phyloP scores from a whole-genome alignment of 1,284 basidiomycete species.

The Ceratobasidium sp. region DNA sequence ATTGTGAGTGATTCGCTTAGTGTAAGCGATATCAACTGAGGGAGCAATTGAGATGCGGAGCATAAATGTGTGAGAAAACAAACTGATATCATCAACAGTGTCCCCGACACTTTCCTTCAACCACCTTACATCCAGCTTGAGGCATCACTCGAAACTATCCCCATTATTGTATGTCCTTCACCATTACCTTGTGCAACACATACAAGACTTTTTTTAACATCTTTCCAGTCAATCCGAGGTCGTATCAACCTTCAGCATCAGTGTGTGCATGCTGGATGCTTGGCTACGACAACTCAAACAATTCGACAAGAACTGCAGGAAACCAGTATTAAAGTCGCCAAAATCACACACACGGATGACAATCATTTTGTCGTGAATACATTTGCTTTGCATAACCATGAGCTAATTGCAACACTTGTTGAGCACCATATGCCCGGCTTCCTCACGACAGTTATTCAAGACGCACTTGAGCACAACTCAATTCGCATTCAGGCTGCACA shows the following conservation, averaged over 20 bases:
- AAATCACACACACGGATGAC: background rate
- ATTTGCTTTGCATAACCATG: slow-evolving; percentile 20
- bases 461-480: background rate
- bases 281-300: background rate
- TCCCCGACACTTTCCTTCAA: no score
- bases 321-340: background rate
- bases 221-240: slow-evolving; percentile 1
- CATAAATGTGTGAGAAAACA: no score
- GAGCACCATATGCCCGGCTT: background rate
- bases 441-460: no score
- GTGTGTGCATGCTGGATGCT: background rate
- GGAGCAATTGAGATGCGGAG: no score
- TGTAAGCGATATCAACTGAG: no score
- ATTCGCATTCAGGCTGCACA: background rate
- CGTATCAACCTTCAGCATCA: slow-evolving; percentile 17
- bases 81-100: no score
- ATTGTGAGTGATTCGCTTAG: no score
- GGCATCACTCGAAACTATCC: no score
- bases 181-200: no score
- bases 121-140: no score
- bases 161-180: no score
- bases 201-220: background rate
- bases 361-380: slow-evolving; percentile 25
- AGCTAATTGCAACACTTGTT: background rate
- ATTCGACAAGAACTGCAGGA: slow-evolving; percentile 16